Evolutionary conservation across 306 rosid genomes (phyloP).

Genomic region (Gleditsia sinensis): DNA sequence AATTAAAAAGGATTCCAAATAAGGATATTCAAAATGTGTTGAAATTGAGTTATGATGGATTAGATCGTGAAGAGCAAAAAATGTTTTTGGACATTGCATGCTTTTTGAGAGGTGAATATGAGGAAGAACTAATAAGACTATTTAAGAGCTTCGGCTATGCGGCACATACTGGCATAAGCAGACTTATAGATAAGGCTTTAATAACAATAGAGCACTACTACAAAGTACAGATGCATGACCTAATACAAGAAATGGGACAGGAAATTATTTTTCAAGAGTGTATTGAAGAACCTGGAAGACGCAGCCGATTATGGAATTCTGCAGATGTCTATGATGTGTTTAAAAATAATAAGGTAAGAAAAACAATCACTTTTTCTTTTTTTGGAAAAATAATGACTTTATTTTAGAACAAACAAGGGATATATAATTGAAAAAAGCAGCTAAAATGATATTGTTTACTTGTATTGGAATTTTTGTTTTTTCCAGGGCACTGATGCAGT

Average conservation of each 20-base stretch:
- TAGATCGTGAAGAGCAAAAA: too few species aligned
- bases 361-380: background rate
- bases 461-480: background rate
- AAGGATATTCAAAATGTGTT: background rate
- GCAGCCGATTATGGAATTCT: conserved; percentile 22
- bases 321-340: conserved; percentile 28
- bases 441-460: background rate
- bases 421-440: background rate
- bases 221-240: conserved; percentile 35
- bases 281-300: background rate
- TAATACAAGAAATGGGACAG: conserved; percentile 35
- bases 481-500: conserved; percentile 24
- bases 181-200: conserved; percentile 17
- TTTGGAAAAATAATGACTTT: too few species aligned
- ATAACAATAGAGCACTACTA: conserved; percentile 1
- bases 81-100: too few species aligned
- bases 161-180: background rate
- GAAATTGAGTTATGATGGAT: background rate
- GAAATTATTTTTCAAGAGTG: conserved; percentile 30
- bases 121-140: background rate
- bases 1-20: background rate
- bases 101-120: too few species aligned
- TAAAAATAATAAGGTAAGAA: conserved; percentile 24
- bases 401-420: too few species aligned
- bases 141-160: conserved; percentile 16